These are phyloP conservation scores for Coniochaeta sp. DNA, from an alignment of 2,329 filamentous ascomycete genomes.

Conservation along the genomic window DNA sequence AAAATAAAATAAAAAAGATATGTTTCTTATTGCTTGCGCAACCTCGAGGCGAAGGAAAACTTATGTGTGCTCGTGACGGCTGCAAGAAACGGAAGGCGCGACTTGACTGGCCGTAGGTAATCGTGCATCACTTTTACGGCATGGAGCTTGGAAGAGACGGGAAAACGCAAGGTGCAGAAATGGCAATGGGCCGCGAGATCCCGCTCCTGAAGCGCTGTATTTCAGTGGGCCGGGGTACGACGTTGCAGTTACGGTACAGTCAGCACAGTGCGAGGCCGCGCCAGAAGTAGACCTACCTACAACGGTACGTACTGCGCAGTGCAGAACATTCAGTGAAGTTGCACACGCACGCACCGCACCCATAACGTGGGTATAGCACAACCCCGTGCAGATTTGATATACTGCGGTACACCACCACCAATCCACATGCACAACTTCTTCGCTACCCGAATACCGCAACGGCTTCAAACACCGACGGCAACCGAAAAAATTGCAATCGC, in stretches of 20 bases:
- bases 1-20: not conserved
- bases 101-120: not conserved
- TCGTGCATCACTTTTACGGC: no score
- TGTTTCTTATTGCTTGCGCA: not conserved
- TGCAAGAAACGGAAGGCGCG: no score
- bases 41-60: not conserved
- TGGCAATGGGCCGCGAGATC: not conserved
- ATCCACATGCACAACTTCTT: not conserved
- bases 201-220: not conserved
- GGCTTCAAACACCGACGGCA: not conserved
- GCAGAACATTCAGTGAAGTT: no score
- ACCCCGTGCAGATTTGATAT: not conserved
- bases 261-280: not conserved
- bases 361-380: no score
- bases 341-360: not conserved
- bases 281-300: not conserved
- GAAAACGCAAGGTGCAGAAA: not conserved
- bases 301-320: not conserved
- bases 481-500: not conserved
- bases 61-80: not conserved
- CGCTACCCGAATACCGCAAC: not conserved
- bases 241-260: not conserved
- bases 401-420: no score
- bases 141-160: not conserved
- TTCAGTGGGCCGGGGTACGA: not conserved